Evolutionary conservation across 2,329 filamentous ascomycete species (phyloP).

Genomic region (Blastomyces silverae): DNA sequence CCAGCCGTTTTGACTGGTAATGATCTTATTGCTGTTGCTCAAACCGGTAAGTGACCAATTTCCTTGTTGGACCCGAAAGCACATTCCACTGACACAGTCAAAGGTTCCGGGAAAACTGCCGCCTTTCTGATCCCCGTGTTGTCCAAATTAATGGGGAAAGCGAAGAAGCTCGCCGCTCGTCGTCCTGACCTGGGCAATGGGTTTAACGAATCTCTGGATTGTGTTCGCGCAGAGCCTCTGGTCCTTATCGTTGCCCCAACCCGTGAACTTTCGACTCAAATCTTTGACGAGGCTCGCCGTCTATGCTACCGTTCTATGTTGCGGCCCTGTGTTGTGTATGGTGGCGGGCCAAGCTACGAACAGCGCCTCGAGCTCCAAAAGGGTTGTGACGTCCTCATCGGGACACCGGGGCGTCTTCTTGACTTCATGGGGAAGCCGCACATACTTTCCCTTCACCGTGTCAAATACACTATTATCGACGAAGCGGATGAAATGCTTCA

Average conservation of each 20-base stretch:
- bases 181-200: slow-evolving; percentile 58
- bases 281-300: slow-evolving; percentile 87
- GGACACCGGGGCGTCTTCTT: slow-evolving; percentile 75
- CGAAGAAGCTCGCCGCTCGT: slow-evolving; percentile 72
- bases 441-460: slow-evolving; percentile 20
- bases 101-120: slow-evolving; percentile 93
- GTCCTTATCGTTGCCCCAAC: slow-evolving; percentile 80
- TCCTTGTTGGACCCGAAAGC: neutral
- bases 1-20: slow-evolving; percentile 68
- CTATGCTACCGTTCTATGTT: slow-evolving; percentile 94
- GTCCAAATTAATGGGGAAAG: slow-evolving; percentile 91
- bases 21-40: slow-evolving; percentile 82
- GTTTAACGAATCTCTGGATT: slow-evolving; percentile 47
- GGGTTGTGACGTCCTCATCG: slow-evolving; percentile 85
- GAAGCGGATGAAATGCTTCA: slow-evolving; percentile 92
- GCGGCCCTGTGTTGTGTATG: slow-evolving; percentile 82
- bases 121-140: slow-evolving; percentile 85
- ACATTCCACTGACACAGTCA: neutral
- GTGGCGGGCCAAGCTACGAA: slow-evolving; percentile 64
- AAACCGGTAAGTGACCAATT: slow-evolving; percentile 63
- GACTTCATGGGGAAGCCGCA: slow-evolving; percentile 72
- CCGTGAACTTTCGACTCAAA: slow-evolving; percentile 85
- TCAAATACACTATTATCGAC: slow-evolving; percentile 67
- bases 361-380: slow-evolving; percentile 67
- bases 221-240: slow-evolving; percentile 72